Percentiles rank a stretch among this genome's conserved stretches.
phyloP scores from a whole-genome alignment of 306 rosid genomes.

The Pueraria montana region DNA sequence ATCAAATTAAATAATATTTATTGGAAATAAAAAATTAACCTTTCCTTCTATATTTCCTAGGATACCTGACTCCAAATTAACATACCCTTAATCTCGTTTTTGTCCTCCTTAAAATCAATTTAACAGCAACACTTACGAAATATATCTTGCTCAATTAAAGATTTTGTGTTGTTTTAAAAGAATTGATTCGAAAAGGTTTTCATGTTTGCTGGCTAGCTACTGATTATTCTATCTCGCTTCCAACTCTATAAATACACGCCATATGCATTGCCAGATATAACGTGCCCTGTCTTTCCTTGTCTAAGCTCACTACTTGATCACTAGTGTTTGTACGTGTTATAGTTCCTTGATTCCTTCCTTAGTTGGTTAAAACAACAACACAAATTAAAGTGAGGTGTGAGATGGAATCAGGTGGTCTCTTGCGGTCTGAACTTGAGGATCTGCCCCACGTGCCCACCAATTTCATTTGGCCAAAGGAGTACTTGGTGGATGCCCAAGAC shows the following conservation, averaged over 20 bases:
- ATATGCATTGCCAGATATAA: background rate
- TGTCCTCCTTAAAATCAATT: background rate
- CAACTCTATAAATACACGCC: conserved; percentile 34
- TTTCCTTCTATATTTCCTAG: background rate
- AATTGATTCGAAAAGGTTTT: background rate
- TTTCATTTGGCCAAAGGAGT: conserved; percentile 71
- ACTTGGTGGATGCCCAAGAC: conserved; percentile 51
- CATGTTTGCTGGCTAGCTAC: background rate
- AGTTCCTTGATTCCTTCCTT: background rate
- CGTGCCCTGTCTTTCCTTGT: background rate
- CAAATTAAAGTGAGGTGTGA: conserved; percentile 14
- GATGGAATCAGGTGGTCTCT: conserved; percentile 50
- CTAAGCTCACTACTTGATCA: background rate
- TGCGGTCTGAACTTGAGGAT: conserved; percentile 26
- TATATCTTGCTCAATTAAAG: background rate
- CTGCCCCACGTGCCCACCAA: conserved; percentile 51
- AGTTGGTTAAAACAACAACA: background rate
- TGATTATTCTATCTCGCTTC: background rate
- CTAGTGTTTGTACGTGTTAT: background rate
- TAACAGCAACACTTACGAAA: background rate
- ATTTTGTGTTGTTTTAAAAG: background rate
- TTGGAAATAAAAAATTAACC: background rate
- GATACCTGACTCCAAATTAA: too few species aligned
- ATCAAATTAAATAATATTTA: background rate
- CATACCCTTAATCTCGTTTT: too few species aligned